Base-by-base conservation (phyloP, 108 stramenopile genomes). In the Cyclotella kingstonii region DNA sequence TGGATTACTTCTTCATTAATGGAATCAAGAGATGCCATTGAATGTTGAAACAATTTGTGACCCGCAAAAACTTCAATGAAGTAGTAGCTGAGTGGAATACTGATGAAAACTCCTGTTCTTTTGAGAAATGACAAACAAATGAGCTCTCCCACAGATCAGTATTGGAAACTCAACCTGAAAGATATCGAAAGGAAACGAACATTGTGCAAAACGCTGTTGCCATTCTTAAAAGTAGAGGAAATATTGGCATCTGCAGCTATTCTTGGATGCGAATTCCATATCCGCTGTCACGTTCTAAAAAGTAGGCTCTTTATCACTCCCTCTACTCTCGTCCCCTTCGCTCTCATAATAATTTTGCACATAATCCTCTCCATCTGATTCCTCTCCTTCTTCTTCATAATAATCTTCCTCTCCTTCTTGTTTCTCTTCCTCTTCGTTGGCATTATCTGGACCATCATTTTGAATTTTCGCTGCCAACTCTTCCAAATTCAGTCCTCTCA, bases 361-460 rank as follows among this genome's bases (percentile, higher is more conserved):
- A 40, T 85, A 86, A 54, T 90, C 85, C 10, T 74, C 89, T 3
- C 70, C 76, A 53, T 77, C 76, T 11, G 71, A 81, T 55, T 90
- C 89, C 52, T 90, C 89, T 57, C 75, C 89, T 8, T 84, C 84
- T 39, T 82, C 77, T 12, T 83, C 85, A 29, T 81, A 76, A 22
- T 34, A 53, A 39, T 17, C 68, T 11, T 51, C 46, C 19, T 81
- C 77, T 0, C 44, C 59, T 18, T 81, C 58, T 11, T 54, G 74
- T 10, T 64, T 31, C 22, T 44, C 35, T 30, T 64, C 51, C 7
- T 54, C 51, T 10, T 54, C 63, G 25, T 76, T 77, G 3, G 66
- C 75, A 26, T 73, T 78, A 31, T 62, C 74, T 2, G 53, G 77
- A 8, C 43, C 66, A 18, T 56, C 63, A 19, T 36, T 71, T 19